Evolutionary conservation across 768 basidiomycete genomes (phyloP), one percentile per base, ranked within the genome.

Genomic region (Hygrocybe punicea): DNA sequence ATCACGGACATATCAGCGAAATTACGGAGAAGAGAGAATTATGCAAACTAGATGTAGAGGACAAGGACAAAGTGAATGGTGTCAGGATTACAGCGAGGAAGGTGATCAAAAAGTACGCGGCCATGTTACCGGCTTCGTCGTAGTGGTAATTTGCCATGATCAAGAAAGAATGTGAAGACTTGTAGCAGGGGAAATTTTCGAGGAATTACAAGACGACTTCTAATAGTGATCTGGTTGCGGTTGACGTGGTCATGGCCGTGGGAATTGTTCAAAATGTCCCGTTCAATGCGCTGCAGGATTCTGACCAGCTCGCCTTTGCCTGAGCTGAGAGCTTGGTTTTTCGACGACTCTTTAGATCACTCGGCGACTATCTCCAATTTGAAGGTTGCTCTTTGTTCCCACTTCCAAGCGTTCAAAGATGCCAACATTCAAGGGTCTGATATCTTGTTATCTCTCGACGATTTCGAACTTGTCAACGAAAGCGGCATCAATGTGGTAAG

Each of bases 101-200:
- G 7, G 93, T 92, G 55, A 98, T 84, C 58, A 93, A 73, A 73
- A 98, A 98, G 76, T 94, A 98, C 36, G 85, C 81, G 65, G 90
- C 89, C 87, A 93, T 87, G 61, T 84, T 84, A 61, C 91, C 91
- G 47, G 81, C 81, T 76, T 92, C 90, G 71, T 93, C 91, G 70
- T 93, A 93, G 73, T 85, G 80, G 75, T 92, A 91, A 62, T 86
- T 83, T 62, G 87, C 87, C 89, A 91, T 87, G 46, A 63, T 60
- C 63, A 67, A 67, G 64, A 47, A 53, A 48, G 37, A 53, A 55
- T 6, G 24, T 21, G 13, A 52, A 36, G 52, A 17, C 4, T 42
- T 6, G n/a, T 6, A 34, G 34, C 11, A 36, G 14, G 19, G 6
- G 35, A 16, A 16, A 13, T 13, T 50, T 25, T 25, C 16, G 11